phyloP scores from a whole-genome alignment of 495 filamentous ascomycete genomes.

The Penicillium nucicola region DNA sequence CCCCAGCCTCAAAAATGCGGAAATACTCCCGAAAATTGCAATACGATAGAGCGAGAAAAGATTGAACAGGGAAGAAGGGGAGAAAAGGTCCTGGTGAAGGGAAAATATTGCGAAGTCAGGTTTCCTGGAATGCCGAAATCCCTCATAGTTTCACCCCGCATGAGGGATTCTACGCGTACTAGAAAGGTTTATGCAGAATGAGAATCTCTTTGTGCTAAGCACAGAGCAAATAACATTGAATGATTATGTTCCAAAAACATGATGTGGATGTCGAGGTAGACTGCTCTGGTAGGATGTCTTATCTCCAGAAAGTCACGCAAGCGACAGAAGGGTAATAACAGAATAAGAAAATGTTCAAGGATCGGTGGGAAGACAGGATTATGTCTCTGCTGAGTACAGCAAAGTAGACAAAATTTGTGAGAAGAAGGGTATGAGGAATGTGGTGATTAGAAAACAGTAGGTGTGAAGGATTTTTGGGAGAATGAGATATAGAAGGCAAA shows the following conservation, averaged over 20 bases:
- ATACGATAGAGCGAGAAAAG: background rate
- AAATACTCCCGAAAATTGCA: conserved; percentile 1
- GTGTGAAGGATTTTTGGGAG: conserved; percentile 5
- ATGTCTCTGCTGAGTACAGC: background rate
- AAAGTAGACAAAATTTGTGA: conserved; percentile 3
- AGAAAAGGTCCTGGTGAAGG: background rate
- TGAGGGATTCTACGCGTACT: conserved; percentile 10
- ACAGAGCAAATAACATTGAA: background rate
- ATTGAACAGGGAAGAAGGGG: conserved; percentile 10
- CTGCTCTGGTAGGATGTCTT: background rate
- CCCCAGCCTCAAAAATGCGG: background rate
- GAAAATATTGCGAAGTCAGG: conserved; percentile 1
- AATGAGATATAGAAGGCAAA: conserved; percentile 5
- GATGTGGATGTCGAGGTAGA: background rate
- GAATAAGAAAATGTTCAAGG: conserved; percentile 1
- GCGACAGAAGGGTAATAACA: conserved; percentile 3
- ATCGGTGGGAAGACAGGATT: background rate
- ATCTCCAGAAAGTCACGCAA: conserved; percentile 5
- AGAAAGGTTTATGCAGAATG: background rate
- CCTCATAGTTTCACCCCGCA: conserved; percentile 10
- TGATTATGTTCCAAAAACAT: background rate
- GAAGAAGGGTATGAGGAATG: conserved; percentile 15
- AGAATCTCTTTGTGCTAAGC: background rate
- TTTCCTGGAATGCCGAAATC: conserved; percentile 21
- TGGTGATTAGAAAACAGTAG: conserved; percentile 18